These are phyloP conservation scores for Bromus sterilis DNA, from an alignment of 176 grass and related monocot genomes.

Conservation along the genomic window DNA sequence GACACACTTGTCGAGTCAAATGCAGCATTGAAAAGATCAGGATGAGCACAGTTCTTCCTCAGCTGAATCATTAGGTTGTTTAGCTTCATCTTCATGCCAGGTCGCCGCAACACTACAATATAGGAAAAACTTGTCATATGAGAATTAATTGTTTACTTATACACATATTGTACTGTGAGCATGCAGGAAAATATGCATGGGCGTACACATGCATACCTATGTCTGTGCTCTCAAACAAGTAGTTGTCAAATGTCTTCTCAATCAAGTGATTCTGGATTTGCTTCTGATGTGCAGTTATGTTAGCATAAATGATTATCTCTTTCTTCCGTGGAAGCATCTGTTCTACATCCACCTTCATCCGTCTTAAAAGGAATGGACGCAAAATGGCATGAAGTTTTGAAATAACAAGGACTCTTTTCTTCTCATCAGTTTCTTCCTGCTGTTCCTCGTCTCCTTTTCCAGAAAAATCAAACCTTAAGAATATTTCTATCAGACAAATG, in stretches of 20 bases:
- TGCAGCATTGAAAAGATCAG: constrained; percentile 85
- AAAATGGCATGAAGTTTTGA: constrained; percentile 92
- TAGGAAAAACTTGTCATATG: constrained; percentile 5
- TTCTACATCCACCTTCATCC: constrained; percentile 94
- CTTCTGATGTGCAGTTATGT: constrained; percentile 84
- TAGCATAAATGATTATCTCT: constrained; percentile 96
- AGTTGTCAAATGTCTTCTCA: constrained; percentile 72
- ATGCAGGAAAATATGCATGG: background rate
- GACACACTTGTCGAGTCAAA: constrained; percentile 42
- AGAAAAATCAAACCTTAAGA: constrained; percentile 85
- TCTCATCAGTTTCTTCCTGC: constrained; percentile 73
- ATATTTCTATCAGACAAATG: constrained; percentile 13
- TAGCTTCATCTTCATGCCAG: constrained; percentile 65
- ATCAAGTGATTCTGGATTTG: constrained; percentile 79
- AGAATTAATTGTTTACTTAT: background rate
- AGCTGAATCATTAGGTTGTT: constrained; percentile 85
- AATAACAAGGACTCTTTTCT: constrained; percentile 72
- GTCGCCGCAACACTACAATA: constrained; percentile 33
- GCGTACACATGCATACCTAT: constrained; percentile 31
- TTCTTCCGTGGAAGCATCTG: constrained; percentile 89
- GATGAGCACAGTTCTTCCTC: constrained; percentile 83
- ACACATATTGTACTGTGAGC: background rate
- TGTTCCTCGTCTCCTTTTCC: constrained; percentile 53
- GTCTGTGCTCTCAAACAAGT: constrained; percentile 51
- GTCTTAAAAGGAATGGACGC: constrained; percentile 86